Percentiles rank a stretch among this genome's conserved stretches.
phyloP scores from a whole-genome alignment of 2,329 filamentous ascomycete genomes.

The Colletotrichum sp. region DNA sequence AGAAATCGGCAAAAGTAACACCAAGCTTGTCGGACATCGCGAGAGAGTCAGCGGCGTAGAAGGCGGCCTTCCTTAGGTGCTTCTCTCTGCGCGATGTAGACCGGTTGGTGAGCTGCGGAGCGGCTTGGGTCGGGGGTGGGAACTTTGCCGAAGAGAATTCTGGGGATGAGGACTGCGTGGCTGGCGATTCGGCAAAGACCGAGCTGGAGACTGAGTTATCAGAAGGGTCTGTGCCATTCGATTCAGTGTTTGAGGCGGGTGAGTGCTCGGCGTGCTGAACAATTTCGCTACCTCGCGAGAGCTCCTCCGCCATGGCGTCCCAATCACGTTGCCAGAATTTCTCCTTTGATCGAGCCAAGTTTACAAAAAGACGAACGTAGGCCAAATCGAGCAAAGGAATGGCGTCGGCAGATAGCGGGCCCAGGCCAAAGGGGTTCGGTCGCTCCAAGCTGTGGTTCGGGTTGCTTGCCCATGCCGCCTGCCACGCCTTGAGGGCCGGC shows the following conservation, averaged over 20 bases:
- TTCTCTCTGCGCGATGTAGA: constrained; percentile 78
- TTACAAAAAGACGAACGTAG: constrained; percentile 91
- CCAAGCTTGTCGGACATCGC: constrained; percentile 87
- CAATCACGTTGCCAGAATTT: constrained; percentile 94
- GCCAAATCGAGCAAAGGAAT: constrained; percentile 91
- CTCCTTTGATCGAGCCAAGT: constrained; percentile 90
- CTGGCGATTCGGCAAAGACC: constrained; percentile 56
- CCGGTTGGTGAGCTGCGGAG: constrained; percentile 33
- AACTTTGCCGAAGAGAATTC: constrained; percentile 49
- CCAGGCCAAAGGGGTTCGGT: constrained; percentile 81
- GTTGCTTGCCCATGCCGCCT: constrained; percentile 88
- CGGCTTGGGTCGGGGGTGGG: constrained; percentile 25
- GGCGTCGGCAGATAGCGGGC: constrained; percentile 86
- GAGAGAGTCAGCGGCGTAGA: constrained; percentile 91
- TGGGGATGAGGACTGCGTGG: constrained; percentile 55
- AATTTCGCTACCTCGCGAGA: constrained; percentile 79
- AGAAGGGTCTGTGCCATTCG: constrained; percentile 46
- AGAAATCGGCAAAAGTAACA: constrained; percentile 83
- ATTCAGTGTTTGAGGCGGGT: constrained; percentile 54
- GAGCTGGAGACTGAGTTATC: constrained; percentile 52
- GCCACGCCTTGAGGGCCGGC: constrained; percentile 92
- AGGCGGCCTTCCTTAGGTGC: constrained; percentile 91
- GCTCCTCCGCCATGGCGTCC: constrained; percentile 87
- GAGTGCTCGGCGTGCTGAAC: constrained; percentile 74
- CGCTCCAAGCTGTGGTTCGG: constrained; percentile 83